Evolutionary conservation across 768 basidiomycete genomes (phyloP).

Genomic region (Lactifluus rugatus): DNA sequence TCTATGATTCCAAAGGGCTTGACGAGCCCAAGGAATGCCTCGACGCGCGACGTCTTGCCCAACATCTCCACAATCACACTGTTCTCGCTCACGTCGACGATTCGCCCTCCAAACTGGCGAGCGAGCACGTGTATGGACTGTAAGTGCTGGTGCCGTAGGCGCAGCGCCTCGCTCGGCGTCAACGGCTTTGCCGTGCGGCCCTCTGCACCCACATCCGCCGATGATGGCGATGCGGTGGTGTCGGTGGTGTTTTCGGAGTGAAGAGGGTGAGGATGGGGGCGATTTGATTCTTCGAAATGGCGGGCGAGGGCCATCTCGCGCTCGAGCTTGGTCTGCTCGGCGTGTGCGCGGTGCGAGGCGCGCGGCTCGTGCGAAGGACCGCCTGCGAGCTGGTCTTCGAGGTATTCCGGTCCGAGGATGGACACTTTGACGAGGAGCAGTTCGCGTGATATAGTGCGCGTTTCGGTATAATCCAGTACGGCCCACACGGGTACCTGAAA

Average conservation of each 20-base stretch:
- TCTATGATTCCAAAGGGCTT: constrained; percentile 96
- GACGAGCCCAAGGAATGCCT: constrained; percentile 84
- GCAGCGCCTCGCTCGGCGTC: constrained; percentile 70
- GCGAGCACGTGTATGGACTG: constrained; percentile 80
- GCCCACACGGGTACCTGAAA: constrained; percentile 96
- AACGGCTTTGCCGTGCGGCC: constrained; percentile 25
- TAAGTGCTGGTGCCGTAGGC: constrained; percentile 81
- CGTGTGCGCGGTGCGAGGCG: constrained; percentile 17
- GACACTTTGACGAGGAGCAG: constrained; percentile 93
- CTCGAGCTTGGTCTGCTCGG: constrained; percentile 44
- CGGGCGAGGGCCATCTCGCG: constrained; percentile 67
- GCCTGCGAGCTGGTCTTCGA: constrained; percentile 82
- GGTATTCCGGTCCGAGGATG: constrained; percentile 93
- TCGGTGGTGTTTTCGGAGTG: constrained; percentile 18
- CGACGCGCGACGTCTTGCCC: constrained; percentile 83
- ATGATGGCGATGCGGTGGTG: background rate
- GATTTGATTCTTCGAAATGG: constrained; percentile 56
- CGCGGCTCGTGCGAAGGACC: constrained; percentile 78
- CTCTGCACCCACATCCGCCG: background rate
- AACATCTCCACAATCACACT: constrained; percentile 92
- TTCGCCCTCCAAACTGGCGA: constrained; percentile 80
- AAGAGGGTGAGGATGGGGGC: constrained; percentile 22
- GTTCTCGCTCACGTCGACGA: constrained; percentile 93
- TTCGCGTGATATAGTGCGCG: constrained; percentile 84
- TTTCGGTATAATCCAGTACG: constrained; percentile 94